phyloP scores from a whole-genome alignment of 164 flowering plant species.

The Platanus orientalis region DNA sequence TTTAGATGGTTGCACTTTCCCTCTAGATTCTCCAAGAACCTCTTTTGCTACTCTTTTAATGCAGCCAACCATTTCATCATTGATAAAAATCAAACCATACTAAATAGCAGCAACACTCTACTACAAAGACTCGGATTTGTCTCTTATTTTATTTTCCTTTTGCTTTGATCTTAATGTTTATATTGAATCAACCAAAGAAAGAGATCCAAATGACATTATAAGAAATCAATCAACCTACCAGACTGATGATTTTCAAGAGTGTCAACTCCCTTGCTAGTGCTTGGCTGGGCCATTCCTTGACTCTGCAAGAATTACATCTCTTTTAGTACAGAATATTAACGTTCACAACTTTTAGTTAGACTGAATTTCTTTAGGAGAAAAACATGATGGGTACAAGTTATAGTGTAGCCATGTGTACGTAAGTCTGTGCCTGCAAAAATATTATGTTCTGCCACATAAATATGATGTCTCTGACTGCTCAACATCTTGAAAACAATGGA shows the following conservation, averaged over 20 bases:
- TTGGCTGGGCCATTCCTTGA: constrained; percentile 23
- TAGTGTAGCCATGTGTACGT: too few relatives aligned
- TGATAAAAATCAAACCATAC: neutral
- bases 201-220: neutral
- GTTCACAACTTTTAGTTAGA: neutral
- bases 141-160: neutral
- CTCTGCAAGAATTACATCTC: constrained; percentile 7
- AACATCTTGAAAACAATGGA: too few relatives aligned
- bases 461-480: too few relatives aligned
- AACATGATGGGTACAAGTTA: too few relatives aligned
- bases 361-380: neutral
- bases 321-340: neutral
- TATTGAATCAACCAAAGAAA: neutral
- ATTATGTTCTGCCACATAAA: too few relatives aligned
- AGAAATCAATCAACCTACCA: constrained; percentile 32
- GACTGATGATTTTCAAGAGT: constrained; percentile 32
- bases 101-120: neutral
- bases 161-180: neutral
- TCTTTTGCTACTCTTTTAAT: too few relatives aligned
- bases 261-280: constrained; percentile 40
- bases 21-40: too few relatives aligned
- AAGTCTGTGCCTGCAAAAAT: too few relatives aligned
- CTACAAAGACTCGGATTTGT: neutral
- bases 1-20: too few relatives aligned
- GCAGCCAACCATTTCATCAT: too few relatives aligned